Base-by-base conservation (phyloP, 148 eudicot genomes). In the Rheum nobile region DNA sequence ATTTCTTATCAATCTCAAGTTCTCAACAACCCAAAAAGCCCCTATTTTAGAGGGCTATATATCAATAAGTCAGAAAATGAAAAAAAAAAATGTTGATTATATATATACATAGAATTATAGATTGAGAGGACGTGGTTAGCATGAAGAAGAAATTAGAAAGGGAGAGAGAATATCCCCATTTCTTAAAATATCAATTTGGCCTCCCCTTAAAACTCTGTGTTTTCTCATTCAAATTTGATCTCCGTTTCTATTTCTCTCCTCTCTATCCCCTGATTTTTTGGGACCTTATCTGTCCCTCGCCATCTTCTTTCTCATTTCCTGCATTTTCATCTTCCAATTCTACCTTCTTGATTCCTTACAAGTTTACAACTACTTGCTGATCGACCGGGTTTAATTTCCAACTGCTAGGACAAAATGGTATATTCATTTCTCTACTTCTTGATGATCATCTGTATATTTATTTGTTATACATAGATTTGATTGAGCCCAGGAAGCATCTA, bases 261-360 rank as follows among this genome's bases (percentile, higher is more conserved):
- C 65, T 57, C 65, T 22, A 57, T 31, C 4, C 68, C 68, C 68
- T 61, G 37, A 65, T 65, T 65, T 65, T 22, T 65, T 65, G 70
- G 70, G 38, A 29, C 68, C n/a, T 29, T 61, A 6, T 31, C 16
- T 63, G 37, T 28, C 38, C 37, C 38, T 31, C 31, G n/a, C 17
- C 34, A 59, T 59, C 35, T 59, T 59, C 67, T 32, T 32, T 4
- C 10, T 65, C 39, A 65, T 65, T 65, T 24, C 22, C 10, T 31
- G n/a, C 39, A 29, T 65, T 65, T 41, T 31, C n/a, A 65, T 65
- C 70, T 31, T 34, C 32, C n/a, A 16, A 31, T 65, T 34, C n/a
- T 16, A 16, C 32, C 8, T 17, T 48, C 54, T 48, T 48, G 21
- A 16, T 16, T n/a, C 6, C 0, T 41, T 37, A 6, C 48, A 44